Conservation (phyloP, 1,284 basidiomycete genomes). For the Austroboletus novae-zelandiae region DNA sequence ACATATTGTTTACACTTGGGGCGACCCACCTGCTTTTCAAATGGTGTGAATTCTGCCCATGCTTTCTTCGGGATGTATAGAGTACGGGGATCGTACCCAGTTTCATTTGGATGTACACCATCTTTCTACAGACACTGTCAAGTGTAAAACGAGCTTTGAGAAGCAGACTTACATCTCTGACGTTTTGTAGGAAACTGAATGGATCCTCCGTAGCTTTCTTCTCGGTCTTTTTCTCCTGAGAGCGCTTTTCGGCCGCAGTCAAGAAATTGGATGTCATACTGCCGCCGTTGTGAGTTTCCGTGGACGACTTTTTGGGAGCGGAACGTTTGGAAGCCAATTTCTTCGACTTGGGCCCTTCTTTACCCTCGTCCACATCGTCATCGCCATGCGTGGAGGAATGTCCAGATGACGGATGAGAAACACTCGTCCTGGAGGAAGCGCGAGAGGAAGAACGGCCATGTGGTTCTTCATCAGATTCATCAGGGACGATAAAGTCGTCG, state of each 20-base stretch:
- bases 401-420: conserved; percentile 43
- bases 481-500: conserved; percentile 66
- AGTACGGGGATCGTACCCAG: conserved; percentile 93
- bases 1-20: not conserved
- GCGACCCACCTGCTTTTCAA: conserved; percentile 80
- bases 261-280: conserved; percentile 53
- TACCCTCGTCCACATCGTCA: conserved; percentile 32
- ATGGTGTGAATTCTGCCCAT: conserved; percentile 90
- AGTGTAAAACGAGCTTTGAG: not conserved
- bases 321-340: conserved; percentile 31
- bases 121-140: conserved; percentile 65
- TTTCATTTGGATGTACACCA: conserved; percentile 72
- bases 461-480: conserved; percentile 53
- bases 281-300: conserved; percentile 15
- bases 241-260: conserved; percentile 83
- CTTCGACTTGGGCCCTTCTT: conserved; percentile 39
- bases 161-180: conserved; percentile 60
- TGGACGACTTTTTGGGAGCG: conserved; percentile 26
- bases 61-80: conserved; percentile 77
- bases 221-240: conserved; percentile 74
- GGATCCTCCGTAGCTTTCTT: conserved; percentile 82
- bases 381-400: conserved; percentile 28
- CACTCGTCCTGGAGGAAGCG: conserved; percentile 38
- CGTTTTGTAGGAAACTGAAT: conserved; percentile 79
- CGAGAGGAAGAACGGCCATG: conserved; percentile 41